Base-by-base conservation (phyloP, 257 asterid genomes). In the Solanum arcanum region DNA sequence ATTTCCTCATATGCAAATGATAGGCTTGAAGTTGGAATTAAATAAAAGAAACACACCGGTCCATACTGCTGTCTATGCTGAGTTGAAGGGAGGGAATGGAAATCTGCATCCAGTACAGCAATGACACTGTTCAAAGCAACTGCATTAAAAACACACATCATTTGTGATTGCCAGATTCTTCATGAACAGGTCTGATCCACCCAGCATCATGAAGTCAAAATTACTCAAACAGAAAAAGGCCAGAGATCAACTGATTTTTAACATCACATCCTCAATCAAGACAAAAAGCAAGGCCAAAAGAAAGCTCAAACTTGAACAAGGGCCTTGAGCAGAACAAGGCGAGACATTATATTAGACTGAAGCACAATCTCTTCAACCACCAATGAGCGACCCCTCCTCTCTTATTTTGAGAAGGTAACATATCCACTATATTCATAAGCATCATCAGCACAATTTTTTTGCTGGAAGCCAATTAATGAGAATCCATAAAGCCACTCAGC, bases 41-140 rank as follows among this genome's bases (percentile, higher is more conserved):
- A 81, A 66, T 35, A 88, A 89, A 88, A 75, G 70, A 88, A 76
- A 93, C 99, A 87, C 93, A 97, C 99, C 86, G 99, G 99, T 81
- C 99, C 99, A 88, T 97, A 96, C 91, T 95, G 99, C 92, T 97
- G 97, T 86, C 99, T 89, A 90, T 97, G 99, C 90, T 95, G 98
- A 89, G 97, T 93, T 82, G 99, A 92, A 82, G 99, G 98, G 75
- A 97, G 99, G 66, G 99, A 95, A 91, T 97, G 99, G 89, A 97
- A 96, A 91, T 97, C 99, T 90, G 98, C 94, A 92, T 97, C 99
- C 89, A 97, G 85, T 82, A 97, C 98, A 35, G 99, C 99, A 90
- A 97, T 97, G 47, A 97, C 99, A 91, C 99, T 94, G 93, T 95
- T 94, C 91, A 96, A 90, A 21, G 98, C 96, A 87, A 97, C 99